phyloP scores from a whole-genome alignment of 1,284 basidiomycete species.

The Austroboletus novae-zelandiae region DNA sequence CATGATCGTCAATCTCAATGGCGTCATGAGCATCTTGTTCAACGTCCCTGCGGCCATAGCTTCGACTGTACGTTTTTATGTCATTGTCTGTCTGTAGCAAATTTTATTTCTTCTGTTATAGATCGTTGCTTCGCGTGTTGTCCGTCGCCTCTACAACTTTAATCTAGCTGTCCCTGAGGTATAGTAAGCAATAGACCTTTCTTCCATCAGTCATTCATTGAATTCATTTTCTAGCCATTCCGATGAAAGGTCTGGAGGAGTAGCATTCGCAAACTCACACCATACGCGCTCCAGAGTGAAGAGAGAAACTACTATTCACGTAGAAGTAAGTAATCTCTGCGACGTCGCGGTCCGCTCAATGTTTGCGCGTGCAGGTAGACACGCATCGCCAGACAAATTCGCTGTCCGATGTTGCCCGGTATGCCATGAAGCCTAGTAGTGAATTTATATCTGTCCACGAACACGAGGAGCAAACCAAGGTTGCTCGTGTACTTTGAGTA shows the following conservation, averaged over 20 bases:
- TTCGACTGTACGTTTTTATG: constrained; percentile 38
- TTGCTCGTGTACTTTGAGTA: constrained; percentile 16
- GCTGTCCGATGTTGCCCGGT: constrained; percentile 25
- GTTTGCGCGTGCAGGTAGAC: constrained; percentile 29
- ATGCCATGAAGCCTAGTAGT: constrained; percentile 22
- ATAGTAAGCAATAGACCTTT: constrained; percentile 43
- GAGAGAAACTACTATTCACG: constrained; percentile 31
- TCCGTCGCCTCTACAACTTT: constrained; percentile 63
- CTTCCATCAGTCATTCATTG: neutral
- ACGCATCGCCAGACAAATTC: constrained; percentile 33
- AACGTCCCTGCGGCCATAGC: constrained; percentile 38
- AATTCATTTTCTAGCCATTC: constrained; percentile 27
- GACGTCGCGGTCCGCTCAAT: neutral
- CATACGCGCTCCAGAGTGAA: constrained; percentile 9
- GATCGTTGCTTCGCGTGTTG: constrained; percentile 72
- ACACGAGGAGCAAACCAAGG: constrained; percentile 17
- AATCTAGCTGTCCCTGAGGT: constrained; percentile 52
- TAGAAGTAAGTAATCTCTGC: constrained; percentile 22
- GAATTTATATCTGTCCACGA: constrained; percentile 31
- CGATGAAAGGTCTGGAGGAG: constrained; percentile 29
- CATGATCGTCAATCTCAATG: constrained; percentile 34
- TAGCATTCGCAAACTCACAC: constrained; percentile 29
- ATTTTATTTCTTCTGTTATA: constrained; percentile 26
- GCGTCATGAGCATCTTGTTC: constrained; percentile 35
- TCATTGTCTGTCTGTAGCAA: neutral